Base-by-base conservation (phyloP, 495 filamentous ascomycete species). In the Aspergillus ellipticus region DNA sequence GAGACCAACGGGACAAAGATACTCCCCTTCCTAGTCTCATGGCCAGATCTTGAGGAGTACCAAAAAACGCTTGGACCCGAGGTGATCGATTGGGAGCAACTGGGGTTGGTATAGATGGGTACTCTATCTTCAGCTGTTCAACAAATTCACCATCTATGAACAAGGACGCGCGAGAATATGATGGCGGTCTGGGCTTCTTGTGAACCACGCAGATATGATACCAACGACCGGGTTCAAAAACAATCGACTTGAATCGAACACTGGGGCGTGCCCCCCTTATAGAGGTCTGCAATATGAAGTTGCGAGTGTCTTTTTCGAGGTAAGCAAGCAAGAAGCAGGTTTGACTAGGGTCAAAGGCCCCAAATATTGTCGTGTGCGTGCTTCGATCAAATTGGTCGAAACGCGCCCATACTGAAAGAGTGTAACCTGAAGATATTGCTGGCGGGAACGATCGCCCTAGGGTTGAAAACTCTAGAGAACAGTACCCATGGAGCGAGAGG, bases 271-370 rank as follows among this genome's bases (percentile, higher is more conserved):
- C 75, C 1, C 90, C 92, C 35, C 82, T 90, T 49, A 97, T 88
- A 11, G 95, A 97, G 31, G 94, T 97, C 67, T 98, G 94, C 20
- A 98, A 77, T 64, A 98, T 97, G 59, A 98, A 91, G 65, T 96
- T 92, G 24, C 82, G 85, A n/a, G 90, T 95, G 66, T 97, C 92
- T 64, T 87, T 90, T 69, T 98, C 94, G 21, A 98, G 80, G 66
- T 97, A 98, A 20, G 88, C 88, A 42, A 98, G 82, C 29, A 97
- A 76, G 60, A 98, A 98, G 71, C 95, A 98, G 0, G 89, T 91
- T 64, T 98, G 94, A 16, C 83, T 90, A 0, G 87, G 77, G 73
- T 98, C 94, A 68, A 96, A 97, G 10, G 92, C 90, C 4, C 94
- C 94, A 70, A 98, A 98, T 6, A 98, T 78, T 3, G 94, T 98